These are phyloP conservation scores for Gossypium mustelinum DNA, from an alignment of 345 rosid genomes.

Conservation along the genomic window DNA sequence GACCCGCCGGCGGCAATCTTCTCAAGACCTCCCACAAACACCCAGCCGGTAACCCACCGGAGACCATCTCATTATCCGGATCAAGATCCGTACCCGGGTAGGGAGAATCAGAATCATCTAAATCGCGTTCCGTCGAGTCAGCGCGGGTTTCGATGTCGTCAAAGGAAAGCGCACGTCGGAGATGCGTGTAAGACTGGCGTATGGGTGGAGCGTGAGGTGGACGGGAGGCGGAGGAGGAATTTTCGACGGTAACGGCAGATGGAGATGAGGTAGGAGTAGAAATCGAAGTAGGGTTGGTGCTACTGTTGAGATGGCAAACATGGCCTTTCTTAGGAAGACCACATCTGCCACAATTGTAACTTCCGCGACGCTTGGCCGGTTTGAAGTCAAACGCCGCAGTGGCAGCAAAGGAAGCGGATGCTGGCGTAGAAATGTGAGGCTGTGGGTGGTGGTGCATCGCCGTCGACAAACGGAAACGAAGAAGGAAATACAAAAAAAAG, in stretches of 20 bases:
- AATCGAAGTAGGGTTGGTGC: constrained; percentile 22
- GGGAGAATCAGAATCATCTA: constrained; percentile 18
- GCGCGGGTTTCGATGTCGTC: constrained; percentile 57
- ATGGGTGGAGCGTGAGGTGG: constrained; percentile 26
- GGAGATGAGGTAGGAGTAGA: constrained; percentile 29
- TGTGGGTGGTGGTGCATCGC: constrained; percentile 36
- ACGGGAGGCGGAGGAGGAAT: constrained; percentile 33
- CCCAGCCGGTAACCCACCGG: constrained; percentile 47
- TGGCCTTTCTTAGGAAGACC: constrained; percentile 98
- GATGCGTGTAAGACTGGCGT: constrained; percentile 55
- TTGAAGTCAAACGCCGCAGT: constrained; percentile 44
- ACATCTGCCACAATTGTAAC: constrained; percentile 93
- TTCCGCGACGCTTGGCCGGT: constrained; percentile 65
- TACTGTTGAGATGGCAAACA: constrained; percentile 35
- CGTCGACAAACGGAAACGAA: background rate
- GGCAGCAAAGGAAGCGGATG: constrained; percentile 14
- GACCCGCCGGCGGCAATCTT: constrained; percentile 67
- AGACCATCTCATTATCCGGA: constrained; percentile 28
- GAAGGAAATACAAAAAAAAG: background rate
- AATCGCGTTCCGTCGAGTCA: constrained; percentile 39
- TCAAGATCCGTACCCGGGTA: constrained; percentile 42
- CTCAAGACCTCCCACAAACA: constrained; percentile 79
- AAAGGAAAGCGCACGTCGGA: constrained; percentile 82
- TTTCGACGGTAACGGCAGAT: constrained; percentile 9
- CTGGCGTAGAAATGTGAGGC: constrained; percentile 49